These are phyloP conservation scores for Trypanosoma caninum DNA, from an alignment of 208 protist species.

Conservation along the genomic window DNA sequence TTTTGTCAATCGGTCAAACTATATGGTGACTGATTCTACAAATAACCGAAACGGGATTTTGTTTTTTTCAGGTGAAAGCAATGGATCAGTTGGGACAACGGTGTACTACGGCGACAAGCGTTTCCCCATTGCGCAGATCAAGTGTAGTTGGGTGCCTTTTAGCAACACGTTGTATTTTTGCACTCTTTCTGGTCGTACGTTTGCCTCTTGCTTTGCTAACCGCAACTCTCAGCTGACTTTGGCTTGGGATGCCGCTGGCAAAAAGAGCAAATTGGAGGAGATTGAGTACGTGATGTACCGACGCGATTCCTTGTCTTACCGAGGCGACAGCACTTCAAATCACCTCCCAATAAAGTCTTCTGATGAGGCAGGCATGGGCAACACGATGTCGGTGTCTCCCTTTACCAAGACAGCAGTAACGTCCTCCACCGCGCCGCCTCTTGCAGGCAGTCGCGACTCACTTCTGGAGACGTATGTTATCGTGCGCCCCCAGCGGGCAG, in stretches of 20 bases:
- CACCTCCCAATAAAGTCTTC: not conserved
- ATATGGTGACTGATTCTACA: slow-evolving; percentile 34
- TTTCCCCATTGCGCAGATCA: slow-evolving; percentile 49
- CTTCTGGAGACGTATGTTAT: slow-evolving; percentile 29
- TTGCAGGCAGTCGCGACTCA: slow-evolving; percentile 9
- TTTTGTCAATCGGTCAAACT: slow-evolving; percentile 51
- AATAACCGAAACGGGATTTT: slow-evolving; percentile 33
- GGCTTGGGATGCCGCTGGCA: slow-evolving; percentile 13
- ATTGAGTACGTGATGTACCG: slow-evolving; percentile 21
- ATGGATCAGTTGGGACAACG: slow-evolving; percentile 37
- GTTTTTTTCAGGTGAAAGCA: slow-evolving; percentile 42
- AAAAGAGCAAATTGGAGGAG: slow-evolving; percentile 18
- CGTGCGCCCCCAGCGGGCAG: slow-evolving; percentile 37
- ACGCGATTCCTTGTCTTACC: too few species aligned
- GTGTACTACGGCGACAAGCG: slow-evolving; percentile 67
- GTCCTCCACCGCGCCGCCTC: not conserved
- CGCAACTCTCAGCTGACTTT: slow-evolving; percentile 26
- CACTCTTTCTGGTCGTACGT: slow-evolving; percentile 42
- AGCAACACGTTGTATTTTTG: slow-evolving; percentile 60
- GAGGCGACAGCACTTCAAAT: too few species aligned
- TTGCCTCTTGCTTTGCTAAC: slow-evolving; percentile 40
- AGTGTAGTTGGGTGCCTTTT: slow-evolving; percentile 71
- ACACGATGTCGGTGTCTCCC: not conserved
- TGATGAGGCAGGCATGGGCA: not conserved
- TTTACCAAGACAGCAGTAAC: not conserved